These are phyloP conservation scores for Butyriboletus appendiculatus DNA, from an alignment of 1,284 basidiomycete species.

Conservation along the genomic window DNA sequence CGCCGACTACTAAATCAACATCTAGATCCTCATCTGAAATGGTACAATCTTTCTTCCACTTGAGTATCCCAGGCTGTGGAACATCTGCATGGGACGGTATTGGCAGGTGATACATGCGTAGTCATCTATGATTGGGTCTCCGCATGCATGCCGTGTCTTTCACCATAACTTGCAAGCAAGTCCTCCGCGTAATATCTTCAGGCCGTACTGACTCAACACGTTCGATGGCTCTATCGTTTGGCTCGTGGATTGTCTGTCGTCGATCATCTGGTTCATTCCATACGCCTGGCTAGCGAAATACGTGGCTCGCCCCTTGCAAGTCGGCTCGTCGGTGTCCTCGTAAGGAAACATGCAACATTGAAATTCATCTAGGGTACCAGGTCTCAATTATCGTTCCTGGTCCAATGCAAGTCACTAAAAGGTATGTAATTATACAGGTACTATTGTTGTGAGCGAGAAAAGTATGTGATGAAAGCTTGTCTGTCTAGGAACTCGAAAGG, in stretches of 20 bases:
- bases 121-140: slow-evolving; percentile 19
- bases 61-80: slow-evolving; percentile 11
- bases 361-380: neutral
- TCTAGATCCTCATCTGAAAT: slow-evolving; percentile 15
- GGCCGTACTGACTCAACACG: neutral
- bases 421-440: neutral
- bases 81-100: slow-evolving; percentile 16
- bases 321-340: neutral
- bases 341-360: neutral
- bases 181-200: neutral
- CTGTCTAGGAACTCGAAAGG: neutral
- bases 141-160: neutral
- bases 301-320: neutral
- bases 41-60: slow-evolving; percentile 8
- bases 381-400: neutral
- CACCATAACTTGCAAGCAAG: neutral
- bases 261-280: neutral
- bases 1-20: slow-evolving; percentile 6
- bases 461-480: neutral
- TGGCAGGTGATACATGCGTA: slow-evolving; percentile 25
- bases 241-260: neutral
- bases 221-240: neutral
- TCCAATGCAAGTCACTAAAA: neutral
- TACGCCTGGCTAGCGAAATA: neutral
- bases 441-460: neutral